phyloP scores from a whole-genome alignment of 805 yeast species.

The Spathaspora girioi region DNA sequence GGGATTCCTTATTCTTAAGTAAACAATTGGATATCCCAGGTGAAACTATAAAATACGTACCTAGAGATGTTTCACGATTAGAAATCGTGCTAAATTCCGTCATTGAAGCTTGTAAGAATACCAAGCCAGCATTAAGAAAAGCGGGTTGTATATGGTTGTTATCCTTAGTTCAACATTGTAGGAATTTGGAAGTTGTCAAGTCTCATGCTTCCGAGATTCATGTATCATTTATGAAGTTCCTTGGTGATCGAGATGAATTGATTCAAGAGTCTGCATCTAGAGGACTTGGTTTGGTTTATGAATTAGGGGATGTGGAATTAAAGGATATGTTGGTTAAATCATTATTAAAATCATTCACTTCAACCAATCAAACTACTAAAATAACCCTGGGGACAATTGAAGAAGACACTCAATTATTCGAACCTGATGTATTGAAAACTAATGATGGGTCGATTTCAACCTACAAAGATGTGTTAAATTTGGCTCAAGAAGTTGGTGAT shows the following conservation, averaged over 20 bases:
- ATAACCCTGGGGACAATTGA: constrained; percentile 65
- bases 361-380: constrained; percentile 45
- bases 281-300: constrained; percentile 80
- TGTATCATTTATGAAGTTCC: constrained; percentile 67
- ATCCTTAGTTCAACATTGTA: constrained; percentile 73
- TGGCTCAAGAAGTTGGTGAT: constrained; percentile 95
- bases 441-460: constrained; percentile 87
- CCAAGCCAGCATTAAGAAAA: constrained; percentile 72
- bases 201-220: constrained; percentile 60
- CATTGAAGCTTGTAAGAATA: constrained; percentile 49
- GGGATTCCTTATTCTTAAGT: constrained; percentile 58
- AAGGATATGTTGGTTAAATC: constrained; percentile 72
- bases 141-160: constrained; percentile 85
- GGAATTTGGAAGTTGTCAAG: constrained; percentile 39
- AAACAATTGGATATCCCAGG: constrained; percentile 55
- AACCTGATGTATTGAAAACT: constrained; percentile 74
- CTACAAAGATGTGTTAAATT: constrained; percentile 79
- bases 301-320: constrained; percentile 62
- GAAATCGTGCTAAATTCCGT: constrained; percentile 44
- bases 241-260: constrained; percentile 79
- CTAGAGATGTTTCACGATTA: constrained; percentile 15
- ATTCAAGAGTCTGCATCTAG: constrained; percentile 91
- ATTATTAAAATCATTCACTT: constrained; percentile 74
- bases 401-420: constrained; percentile 80
- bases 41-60: constrained; percentile 14